Evolutionary conservation across 306 rosid species (phyloP), one percentile per base, ranked within the genome.

Genomic region (Luffa aegyptiaca): DNA sequence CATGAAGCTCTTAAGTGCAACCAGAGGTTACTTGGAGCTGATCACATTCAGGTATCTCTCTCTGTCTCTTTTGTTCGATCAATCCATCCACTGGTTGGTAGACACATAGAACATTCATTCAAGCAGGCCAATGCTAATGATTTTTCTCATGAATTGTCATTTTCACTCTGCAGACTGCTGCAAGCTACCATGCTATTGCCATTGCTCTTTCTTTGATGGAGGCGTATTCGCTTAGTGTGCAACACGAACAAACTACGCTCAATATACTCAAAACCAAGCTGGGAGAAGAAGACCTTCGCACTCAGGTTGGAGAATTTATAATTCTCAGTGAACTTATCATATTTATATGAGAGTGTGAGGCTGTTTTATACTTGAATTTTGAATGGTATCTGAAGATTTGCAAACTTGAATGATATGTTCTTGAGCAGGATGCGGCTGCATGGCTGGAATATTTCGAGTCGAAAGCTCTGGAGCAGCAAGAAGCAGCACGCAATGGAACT

Each of bases 1-100:
- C 98, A 95, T 68, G 98, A 95, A 87, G 98, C 98, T 88, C 97
- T 95, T 58, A 95, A 92, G 84, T 95, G 98, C 84, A 95, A 95
- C 87, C 90, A 90, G 86, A 92, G 92, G 87, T 89, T 95, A 85
- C 85, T 95, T 80, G 98, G 98, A 76, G 92, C 91, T 45, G 97
- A 95, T 83, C 98, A 95, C 85, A 95, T 95, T 72, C 98, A 94
- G 96, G 98, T 94, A 8, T 82, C 75, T 79, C 72, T 77, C 66
- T 46, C 80, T 33, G 63, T 88, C 57, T 49, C 61, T 77, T 79
- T 52, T 65, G 59, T 57, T 77, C 80, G 45, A 55, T 18, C 56
- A 66, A 13, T 49, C 16, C 6, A 26, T 26, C 1, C 31, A 26
- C 74, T 61, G 0, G 6, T 21, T 20, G 11, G 20, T 64, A 26